Percentiles rank a stretch among this genome's conserved stretches.
Conservation (phyloP, 495 filamentous ascomycete species). For the Evernia prunastri region DNA sequence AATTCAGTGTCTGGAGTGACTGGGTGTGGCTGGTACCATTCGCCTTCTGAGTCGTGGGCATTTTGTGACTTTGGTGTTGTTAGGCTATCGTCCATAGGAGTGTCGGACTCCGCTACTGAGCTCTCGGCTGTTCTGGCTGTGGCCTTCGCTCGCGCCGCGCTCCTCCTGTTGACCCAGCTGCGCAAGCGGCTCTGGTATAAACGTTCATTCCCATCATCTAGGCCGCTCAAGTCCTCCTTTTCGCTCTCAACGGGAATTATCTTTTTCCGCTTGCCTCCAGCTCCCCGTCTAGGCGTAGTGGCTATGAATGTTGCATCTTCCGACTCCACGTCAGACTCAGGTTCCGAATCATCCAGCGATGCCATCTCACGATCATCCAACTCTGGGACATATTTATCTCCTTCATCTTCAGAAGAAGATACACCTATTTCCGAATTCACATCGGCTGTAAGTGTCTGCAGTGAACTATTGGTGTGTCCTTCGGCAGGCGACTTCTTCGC, state of each 20-base stretch:
- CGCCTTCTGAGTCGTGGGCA: slow-evolving; percentile 38
- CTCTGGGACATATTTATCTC: slow-evolving; percentile 40
- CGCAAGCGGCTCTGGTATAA: slow-evolving; percentile 71
- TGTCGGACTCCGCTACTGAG: not conserved
- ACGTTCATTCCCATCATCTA: slow-evolving; percentile 88
- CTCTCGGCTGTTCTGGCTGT: not conserved
- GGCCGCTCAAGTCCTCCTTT: slow-evolving; percentile 60
- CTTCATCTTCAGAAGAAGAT: slow-evolving; percentile 39
- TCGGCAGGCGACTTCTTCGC: slow-evolving; percentile 9
- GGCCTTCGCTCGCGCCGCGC: slow-evolving; percentile 53
- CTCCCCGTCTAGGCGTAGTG: slow-evolving; percentile 28
- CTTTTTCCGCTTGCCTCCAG: slow-evolving; percentile 33
- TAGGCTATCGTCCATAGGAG: not conserved
- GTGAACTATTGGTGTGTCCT: not conserved
- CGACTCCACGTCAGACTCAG: slow-evolving; percentile 24
- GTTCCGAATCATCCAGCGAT: slow-evolving; percentile 15
- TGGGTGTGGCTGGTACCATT: slow-evolving; percentile 85
- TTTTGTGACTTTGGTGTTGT: not conserved
- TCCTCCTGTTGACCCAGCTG: slow-evolving; percentile 65
- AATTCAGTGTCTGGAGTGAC: slow-evolving; percentile 65
- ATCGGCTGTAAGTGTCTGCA: not conserved
- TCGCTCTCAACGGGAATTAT: slow-evolving; percentile 39
- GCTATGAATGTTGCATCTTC: slow-evolving; percentile 26
- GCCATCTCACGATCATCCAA: slow-evolving; percentile 29
- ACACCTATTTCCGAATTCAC: slow-evolving; percentile 26